Conservation (phyloP, 495 filamentous ascomycete genomes). For the Parathielavia hyrcaniae region DNA sequence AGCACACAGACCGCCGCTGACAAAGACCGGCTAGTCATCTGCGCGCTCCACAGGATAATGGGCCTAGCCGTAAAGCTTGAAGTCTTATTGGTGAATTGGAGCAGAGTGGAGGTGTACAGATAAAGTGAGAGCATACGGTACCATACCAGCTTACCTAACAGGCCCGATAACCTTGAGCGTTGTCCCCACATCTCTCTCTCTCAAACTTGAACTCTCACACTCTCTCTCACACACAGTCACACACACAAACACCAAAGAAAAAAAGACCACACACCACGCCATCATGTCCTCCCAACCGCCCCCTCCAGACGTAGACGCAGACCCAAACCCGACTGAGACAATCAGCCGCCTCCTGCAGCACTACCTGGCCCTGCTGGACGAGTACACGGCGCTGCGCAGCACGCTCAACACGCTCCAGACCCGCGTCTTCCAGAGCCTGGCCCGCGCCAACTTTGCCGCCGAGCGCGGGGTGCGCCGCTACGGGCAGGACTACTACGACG, state of each 20-base stretch:
- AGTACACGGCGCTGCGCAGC: slow-evolving; percentile 57
- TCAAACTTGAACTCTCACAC: too few species aligned
- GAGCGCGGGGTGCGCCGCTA: slow-evolving; percentile 53
- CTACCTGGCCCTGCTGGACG: slow-evolving; percentile 64
- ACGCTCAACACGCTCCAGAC: slow-evolving; percentile 51
- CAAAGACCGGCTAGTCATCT: too few species aligned
- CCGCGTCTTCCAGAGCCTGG: slow-evolving; percentile 49
- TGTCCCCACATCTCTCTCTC: too few species aligned
- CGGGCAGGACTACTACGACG: slow-evolving; percentile 64
- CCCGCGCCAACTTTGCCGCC: slow-evolving; percentile 65
- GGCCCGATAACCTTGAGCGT: too few species aligned
- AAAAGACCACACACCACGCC: not conserved
- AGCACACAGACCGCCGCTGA: too few species aligned
- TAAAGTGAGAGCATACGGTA: too few species aligned
- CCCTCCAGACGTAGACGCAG: not conserved
- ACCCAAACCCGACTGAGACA: not conserved
- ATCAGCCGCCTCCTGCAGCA: slow-evolving; percentile 63
- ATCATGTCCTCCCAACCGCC: not conserved
- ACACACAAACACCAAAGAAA: not conserved
- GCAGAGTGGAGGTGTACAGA: too few species aligned
- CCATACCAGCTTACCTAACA: too few species aligned
- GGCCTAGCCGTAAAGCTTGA: too few species aligned
- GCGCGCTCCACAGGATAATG: too few species aligned
- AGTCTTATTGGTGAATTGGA: too few species aligned
- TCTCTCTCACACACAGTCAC: not conserved